These are phyloP conservation scores for Trichomonas tenax DNA, from an alignment of 208 protist species.

Conservation along the genomic window DNA sequence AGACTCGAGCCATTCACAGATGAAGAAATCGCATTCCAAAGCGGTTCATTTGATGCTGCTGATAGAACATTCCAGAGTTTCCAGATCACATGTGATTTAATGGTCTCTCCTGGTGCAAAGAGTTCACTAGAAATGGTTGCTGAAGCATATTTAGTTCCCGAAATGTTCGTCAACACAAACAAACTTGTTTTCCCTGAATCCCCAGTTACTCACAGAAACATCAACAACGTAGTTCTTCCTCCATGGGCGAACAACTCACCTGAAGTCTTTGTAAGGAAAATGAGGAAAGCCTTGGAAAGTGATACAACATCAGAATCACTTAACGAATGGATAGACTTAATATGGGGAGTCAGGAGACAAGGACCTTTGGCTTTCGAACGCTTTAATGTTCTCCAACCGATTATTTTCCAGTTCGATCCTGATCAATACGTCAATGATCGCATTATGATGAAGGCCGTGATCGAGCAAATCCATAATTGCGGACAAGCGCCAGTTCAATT, in stretches of 20 bases:
- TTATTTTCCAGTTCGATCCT: neutral
- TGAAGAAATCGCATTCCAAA: constrained; percentile 28
- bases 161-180: constrained; percentile 41
- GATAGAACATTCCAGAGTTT: neutral
- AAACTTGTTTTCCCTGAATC: constrained; percentile 38
- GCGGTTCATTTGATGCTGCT: constrained; percentile 58
- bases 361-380: neutral
- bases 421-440: neutral
- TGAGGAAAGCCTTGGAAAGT: neutral
- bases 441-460: neutral
- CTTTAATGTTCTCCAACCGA: neutral
- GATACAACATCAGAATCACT: neutral
- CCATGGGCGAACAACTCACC: constrained; percentile 23
- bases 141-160: constrained; percentile 47
- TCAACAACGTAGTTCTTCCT: constrained; percentile 31
- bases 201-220: constrained; percentile 10
- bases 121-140: constrained; percentile 40
- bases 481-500: neutral
- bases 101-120: neutral
- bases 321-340: constrained; percentile 24
- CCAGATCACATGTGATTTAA: neutral
- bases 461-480: neutral
- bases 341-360: neutral
- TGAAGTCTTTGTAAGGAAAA: neutral
- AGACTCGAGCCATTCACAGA: neutral